Evolutionary conservation across 2,329 filamentous ascomycete species (phyloP).

Genomic region (Coleophoma crateriformis): DNA sequence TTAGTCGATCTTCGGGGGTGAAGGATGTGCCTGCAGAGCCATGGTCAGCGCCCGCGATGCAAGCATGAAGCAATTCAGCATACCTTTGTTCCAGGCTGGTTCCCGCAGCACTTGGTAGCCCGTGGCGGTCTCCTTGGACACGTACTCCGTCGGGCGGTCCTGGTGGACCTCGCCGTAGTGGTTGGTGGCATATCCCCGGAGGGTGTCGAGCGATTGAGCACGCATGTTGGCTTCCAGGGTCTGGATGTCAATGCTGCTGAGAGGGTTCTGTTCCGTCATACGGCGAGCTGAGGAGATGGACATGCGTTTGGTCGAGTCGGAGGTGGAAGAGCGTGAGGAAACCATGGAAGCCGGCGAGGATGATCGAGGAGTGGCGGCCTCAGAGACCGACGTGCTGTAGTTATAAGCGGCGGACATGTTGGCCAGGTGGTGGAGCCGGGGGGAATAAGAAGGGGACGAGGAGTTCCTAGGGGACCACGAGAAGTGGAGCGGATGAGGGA

Average conservation of each 20-base stretch:
- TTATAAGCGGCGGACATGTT: background rate
- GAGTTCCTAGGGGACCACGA: background rate
- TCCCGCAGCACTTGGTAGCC: conserved; percentile 58
- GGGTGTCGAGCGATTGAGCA: conserved; percentile 52
- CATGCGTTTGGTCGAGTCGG: conserved; percentile 19
- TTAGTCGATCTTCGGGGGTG: conserved; percentile 55
- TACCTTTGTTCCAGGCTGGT: conserved; percentile 63
- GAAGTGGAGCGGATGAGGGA: no score
- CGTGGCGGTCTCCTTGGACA: conserved; percentile 43
- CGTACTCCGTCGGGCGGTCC: conserved; percentile 45
- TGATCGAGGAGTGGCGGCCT: conserved; percentile 3
- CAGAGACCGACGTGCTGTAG: background rate
- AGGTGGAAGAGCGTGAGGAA: conserved; percentile 5
- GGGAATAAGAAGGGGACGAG: background rate
- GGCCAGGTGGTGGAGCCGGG: background rate
- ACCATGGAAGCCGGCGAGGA: conserved; percentile 3
- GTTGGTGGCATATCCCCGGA: conserved; percentile 54
- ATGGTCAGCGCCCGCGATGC: conserved; percentile 8
- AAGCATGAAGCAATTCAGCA: conserved; percentile 15
- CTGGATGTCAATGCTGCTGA: conserved; percentile 49
- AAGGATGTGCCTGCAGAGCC: conserved; percentile 51
- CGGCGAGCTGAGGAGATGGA: conserved; percentile 19
- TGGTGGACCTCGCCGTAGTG: conserved; percentile 51
- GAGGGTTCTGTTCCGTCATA: conserved; percentile 34
- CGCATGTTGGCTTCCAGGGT: conserved; percentile 56